These are phyloP conservation scores for Aspergillus sp. DNA, from an alignment of 2,329 filamentous ascomycete genomes.

Conservation along the genomic window DNA sequence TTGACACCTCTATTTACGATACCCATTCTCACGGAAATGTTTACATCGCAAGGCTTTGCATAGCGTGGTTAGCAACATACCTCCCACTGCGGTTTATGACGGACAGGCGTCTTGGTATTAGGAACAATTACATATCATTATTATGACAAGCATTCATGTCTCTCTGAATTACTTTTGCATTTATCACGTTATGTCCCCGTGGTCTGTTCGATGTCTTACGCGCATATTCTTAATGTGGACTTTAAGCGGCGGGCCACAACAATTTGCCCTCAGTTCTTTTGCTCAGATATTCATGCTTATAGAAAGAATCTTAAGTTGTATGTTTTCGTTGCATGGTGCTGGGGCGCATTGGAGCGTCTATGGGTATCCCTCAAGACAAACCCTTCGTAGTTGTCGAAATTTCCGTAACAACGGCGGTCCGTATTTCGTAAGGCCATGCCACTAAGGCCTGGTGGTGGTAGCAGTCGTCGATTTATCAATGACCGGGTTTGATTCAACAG, in stretches of 20 bases:
- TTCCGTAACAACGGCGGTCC: background rate
- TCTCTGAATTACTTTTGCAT: background rate
- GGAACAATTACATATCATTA: slow-evolving; percentile 17
- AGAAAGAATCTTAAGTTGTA: slow-evolving; percentile 5
- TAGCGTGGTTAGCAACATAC: slow-evolving; percentile 41
- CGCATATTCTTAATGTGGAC: slow-evolving; percentile 13
- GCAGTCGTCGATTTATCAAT: background rate
- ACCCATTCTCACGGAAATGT: slow-evolving; percentile 35
- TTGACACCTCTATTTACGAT: slow-evolving; percentile 33
- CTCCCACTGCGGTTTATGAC: slow-evolving; percentile 35
- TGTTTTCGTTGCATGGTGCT: slow-evolving; percentile 2
- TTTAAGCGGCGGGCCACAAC: background rate
- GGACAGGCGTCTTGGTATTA: slow-evolving; percentile 34
- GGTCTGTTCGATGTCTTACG: slow-evolving; percentile 4
- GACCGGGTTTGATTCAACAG: background rate
- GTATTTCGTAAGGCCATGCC: background rate
- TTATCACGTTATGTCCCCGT: background rate
- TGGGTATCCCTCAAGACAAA: background rate
- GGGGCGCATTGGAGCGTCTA: background rate
- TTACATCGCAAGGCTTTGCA: slow-evolving; percentile 35
- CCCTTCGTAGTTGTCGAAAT: background rate
- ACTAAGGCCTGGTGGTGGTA: background rate
- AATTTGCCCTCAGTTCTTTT: background rate
- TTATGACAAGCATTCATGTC: slow-evolving; percentile 7
- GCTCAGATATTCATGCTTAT: slow-evolving; percentile 6